These are phyloP conservation scores for Phytophthora constricta DNA, from an alignment of 352 stramenopile genomes.

Conservation along the genomic window DNA sequence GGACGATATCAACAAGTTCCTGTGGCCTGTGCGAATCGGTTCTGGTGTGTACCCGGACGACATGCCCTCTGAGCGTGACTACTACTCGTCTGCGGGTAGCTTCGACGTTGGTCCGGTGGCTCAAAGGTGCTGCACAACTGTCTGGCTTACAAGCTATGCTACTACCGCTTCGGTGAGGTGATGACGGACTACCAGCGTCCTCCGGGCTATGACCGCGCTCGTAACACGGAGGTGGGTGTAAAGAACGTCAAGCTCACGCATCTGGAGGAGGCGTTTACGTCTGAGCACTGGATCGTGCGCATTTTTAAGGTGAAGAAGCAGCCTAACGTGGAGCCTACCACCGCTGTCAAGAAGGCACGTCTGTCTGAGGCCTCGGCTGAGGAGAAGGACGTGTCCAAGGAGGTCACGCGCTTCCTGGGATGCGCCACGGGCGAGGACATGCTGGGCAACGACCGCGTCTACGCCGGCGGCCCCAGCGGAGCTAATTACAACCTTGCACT, in stretches of 20 bases:
- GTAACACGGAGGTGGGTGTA: constrained; percentile 88
- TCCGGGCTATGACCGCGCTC: constrained; percentile 85
- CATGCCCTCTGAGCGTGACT: constrained; percentile 90
- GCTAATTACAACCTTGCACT: constrained; percentile 92
- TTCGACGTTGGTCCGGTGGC: constrained; percentile 86
- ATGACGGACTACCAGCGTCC: constrained; percentile 85
- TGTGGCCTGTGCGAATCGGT: constrained; percentile 93
- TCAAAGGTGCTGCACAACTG: constrained; percentile 92
- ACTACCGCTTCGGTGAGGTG: constrained; percentile 93
- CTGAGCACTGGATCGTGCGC: constrained; percentile 95
- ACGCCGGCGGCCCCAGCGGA: constrained; percentile 85
- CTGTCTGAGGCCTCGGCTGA: constrained; percentile 53
- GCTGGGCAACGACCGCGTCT: constrained; percentile 88
- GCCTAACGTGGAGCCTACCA: constrained; percentile 80
- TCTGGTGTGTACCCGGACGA: constrained; percentile 83
- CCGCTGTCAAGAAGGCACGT: constrained; percentile 66
- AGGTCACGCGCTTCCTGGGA: constrained; percentile 85
- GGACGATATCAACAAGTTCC: constrained; percentile 95
- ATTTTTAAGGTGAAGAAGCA: constrained; percentile 95
- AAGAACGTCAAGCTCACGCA: constrained; percentile 92
- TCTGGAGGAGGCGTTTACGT: constrained; percentile 94
- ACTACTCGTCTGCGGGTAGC: constrained; percentile 79
- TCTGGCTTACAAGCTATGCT: constrained; percentile 94
- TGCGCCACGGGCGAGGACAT: constrained; percentile 86
- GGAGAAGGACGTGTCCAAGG: constrained; percentile 66